A percentile compares a stretch with the other conserved stretches of the same genome.
Evolutionary conservation across 2,329 filamentous ascomycete genomes (phyloP).

Genomic region (Paracamarosporium sp.): DNA sequence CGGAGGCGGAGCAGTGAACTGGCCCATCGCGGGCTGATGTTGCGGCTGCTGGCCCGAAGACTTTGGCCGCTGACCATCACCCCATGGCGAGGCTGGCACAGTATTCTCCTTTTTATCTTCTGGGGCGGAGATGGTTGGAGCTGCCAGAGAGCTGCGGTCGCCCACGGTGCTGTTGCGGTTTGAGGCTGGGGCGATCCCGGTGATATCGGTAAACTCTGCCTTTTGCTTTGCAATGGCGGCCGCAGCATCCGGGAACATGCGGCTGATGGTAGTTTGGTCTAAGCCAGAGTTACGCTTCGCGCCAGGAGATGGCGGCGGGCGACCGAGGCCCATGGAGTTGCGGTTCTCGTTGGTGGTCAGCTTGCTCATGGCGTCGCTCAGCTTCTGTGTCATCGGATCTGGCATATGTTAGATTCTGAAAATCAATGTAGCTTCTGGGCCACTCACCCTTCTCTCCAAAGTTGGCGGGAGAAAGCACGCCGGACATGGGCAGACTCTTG

Average conservation of each 20-base stretch:
- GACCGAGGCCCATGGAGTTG: constrained; percentile 76
- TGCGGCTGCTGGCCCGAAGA: constrained; percentile 76
- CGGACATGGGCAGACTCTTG: constrained; percentile 96
- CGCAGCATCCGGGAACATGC: constrained; percentile 98
- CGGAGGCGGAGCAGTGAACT: constrained; percentile 81
- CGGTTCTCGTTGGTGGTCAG: constrained; percentile 85
- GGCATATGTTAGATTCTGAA: constrained; percentile 27
- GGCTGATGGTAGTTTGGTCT: constrained; percentile 91
- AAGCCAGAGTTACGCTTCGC: constrained; percentile 94
- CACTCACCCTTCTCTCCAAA: constrained; percentile 87
- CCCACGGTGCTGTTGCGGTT: constrained; percentile 91
- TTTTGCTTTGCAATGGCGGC: constrained; percentile 99
- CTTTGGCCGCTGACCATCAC: constrained; percentile 72
- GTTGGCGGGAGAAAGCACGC: constrained; percentile 89
- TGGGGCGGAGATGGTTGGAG: constrained; percentile 76
- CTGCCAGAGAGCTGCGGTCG: constrained; percentile 74
- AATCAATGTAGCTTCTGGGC: not conserved
- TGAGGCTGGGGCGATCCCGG: constrained; percentile 85
- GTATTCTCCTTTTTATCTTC: constrained; percentile 69
- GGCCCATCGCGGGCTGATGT: constrained; percentile 76
- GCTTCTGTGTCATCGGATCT: constrained; percentile 97
- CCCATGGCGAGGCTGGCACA: constrained; percentile 83
- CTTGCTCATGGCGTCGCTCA: constrained; percentile 97
- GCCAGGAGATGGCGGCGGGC: constrained; percentile 75
- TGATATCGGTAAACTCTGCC: constrained; percentile 95